Conservation (phyloP, 2,329 filamentous ascomycete genomes). For the Nemania sp. region DNA sequence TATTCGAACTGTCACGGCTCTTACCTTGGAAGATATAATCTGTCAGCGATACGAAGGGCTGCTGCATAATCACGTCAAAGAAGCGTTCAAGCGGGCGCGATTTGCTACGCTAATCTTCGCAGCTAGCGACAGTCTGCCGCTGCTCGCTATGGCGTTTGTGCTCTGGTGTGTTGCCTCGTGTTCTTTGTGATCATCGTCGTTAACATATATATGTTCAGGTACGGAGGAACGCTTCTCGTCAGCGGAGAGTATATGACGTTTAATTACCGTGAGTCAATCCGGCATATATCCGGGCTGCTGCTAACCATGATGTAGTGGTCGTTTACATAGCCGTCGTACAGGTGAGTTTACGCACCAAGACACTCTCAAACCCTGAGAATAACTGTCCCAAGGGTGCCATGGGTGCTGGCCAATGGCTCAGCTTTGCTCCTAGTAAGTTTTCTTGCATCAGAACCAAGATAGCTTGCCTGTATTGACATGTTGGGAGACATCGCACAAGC, state of each 20-base stretch:
- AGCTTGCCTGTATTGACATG: constrained; percentile 10
- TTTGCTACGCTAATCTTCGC: constrained; percentile 69
- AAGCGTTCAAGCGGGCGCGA: constrained; percentile 64
- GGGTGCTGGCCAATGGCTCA: constrained; percentile 68
- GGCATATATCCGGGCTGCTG: neutral
- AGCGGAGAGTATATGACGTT: constrained; percentile 53
- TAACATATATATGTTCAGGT: constrained; percentile 63
- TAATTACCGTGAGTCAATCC: constrained; percentile 46
- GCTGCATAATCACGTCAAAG: constrained; percentile 60
- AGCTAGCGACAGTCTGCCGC: constrained; percentile 64
- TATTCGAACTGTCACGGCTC: constrained; percentile 71
- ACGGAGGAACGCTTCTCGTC: constrained; percentile 65
- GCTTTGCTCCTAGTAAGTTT: constrained; percentile 60
- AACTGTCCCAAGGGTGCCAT: constrained; percentile 54
- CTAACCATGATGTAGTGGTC: constrained; percentile 46
- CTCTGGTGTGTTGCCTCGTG: constrained; percentile 33
- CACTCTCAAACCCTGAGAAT: neutral
- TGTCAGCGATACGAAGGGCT: constrained; percentile 63
- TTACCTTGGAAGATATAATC: constrained; percentile 72
- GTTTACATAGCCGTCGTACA: constrained; percentile 70
- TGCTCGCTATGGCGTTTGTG: constrained; percentile 42
- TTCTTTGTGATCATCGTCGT: neutral
- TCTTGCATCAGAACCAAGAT: neutral
- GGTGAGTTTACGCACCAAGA: constrained; percentile 36
- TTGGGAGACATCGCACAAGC: constrained; percentile 59